Evolutionary conservation across 2,329 filamentous ascomycete species (phyloP).

Genomic region (Madurella fahalii): DNA sequence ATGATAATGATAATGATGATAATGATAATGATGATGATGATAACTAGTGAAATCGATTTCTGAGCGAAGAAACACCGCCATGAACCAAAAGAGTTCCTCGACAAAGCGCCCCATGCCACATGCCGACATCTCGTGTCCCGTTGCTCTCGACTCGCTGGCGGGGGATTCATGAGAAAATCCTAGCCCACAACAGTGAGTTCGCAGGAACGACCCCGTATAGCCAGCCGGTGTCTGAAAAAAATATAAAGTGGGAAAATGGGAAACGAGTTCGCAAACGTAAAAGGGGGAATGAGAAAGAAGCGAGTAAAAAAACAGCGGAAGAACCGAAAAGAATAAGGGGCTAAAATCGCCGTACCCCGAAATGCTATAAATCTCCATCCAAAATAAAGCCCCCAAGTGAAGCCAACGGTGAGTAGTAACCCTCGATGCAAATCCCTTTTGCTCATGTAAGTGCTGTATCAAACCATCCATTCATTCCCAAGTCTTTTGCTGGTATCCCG

Average conservation of each 20-base stretch:
- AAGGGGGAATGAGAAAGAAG: neutral
- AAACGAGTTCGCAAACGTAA: neutral
- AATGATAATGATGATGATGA: too few relatives aligned
- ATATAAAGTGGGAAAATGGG: neutral
- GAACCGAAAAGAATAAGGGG: neutral
- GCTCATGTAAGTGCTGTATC: slow-evolving; percentile 10
- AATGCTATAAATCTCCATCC: slow-evolving; percentile 4
- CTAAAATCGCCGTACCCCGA: neutral
- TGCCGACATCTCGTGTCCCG: neutral
- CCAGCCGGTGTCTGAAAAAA: neutral
- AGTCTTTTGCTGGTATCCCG: slow-evolving; percentile 14
- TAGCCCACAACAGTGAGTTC: neutral
- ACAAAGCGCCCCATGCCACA: neutral
- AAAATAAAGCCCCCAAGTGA: slow-evolving; percentile 2
- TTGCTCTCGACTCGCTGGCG: neutral
- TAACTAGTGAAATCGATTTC: too few relatives aligned
- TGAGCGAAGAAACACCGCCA: slow-evolving; percentile 10
- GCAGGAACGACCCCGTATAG: neutral
- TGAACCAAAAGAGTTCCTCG: neutral
- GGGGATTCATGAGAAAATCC: neutral
- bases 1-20: too few relatives aligned
- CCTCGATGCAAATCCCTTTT: slow-evolving; percentile 15
- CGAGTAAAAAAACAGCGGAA: neutral
- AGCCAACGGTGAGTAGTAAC: neutral
- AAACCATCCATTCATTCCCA: slow-evolving; percentile 8